Evolutionary conservation across 2,329 filamentous ascomycete genomes (phyloP).

Genomic region (Mariannaea elegans): DNA sequence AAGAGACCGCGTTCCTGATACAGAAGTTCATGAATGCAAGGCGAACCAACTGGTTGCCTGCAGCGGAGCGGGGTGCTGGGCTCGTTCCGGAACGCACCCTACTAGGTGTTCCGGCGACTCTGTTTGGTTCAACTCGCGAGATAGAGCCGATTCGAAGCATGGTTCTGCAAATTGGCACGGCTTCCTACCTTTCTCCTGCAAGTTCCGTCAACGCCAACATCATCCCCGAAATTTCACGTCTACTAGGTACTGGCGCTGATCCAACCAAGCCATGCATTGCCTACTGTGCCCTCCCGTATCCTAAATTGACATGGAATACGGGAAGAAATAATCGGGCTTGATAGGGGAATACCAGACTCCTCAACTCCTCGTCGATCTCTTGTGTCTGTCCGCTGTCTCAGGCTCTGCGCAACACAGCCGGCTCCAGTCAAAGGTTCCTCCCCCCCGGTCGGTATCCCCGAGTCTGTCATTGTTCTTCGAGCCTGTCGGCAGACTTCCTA

Average conservation of each 20-base stretch:
- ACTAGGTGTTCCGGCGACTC: slow-evolving; percentile 26
- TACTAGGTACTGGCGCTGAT: slow-evolving; percentile 20
- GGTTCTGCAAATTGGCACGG: slow-evolving; percentile 40
- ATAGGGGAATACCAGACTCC: slow-evolving; percentile 39
- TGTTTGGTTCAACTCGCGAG: slow-evolving; percentile 44
- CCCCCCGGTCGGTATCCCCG: slow-evolving; percentile 40
- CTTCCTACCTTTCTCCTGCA: slow-evolving; percentile 41
- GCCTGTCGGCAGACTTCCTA: slow-evolving; percentile 35
- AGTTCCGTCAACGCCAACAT: slow-evolving; percentile 22
- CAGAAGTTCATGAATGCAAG: slow-evolving; percentile 24
- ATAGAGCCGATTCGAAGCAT: slow-evolving; percentile 31
- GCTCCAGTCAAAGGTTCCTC: slow-evolving; percentile 40
- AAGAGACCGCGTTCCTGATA: slow-evolving; percentile 22
- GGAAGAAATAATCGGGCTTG: slow-evolving; percentile 24
- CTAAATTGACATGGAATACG: slow-evolving; percentile 23
- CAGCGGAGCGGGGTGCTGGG: slow-evolving; percentile 29
- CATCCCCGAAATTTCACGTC: slow-evolving; percentile 24
- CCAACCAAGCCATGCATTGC: slow-evolving; percentile 27
- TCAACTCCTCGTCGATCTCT: slow-evolving; percentile 48
- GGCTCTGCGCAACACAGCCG: slow-evolving; percentile 51
- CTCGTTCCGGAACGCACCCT: slow-evolving; percentile 32
- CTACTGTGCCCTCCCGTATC: slow-evolving; percentile 26
- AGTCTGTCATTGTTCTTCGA: slow-evolving; percentile 39
- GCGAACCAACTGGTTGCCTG: slow-evolving; percentile 22
- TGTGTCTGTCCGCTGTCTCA: slow-evolving; percentile 54